Evolutionary conservation across 164 flowering plant genomes (phyloP).

Genomic region (Cinnamomum chago): DNA sequence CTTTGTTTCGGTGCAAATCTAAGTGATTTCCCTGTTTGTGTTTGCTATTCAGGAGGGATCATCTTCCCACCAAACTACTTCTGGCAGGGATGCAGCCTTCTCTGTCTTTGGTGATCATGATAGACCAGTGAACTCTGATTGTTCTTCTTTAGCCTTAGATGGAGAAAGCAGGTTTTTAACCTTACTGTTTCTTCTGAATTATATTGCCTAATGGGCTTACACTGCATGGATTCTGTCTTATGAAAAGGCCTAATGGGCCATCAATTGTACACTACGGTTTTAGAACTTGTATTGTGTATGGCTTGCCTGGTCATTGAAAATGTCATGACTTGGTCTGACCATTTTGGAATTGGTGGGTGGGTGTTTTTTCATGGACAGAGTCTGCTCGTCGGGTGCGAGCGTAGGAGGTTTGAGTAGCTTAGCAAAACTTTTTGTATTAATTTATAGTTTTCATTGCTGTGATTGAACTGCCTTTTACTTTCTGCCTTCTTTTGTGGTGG

Average conservation of each 20-base stretch:
- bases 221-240: neutral
- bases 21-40: neutral
- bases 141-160: slow-evolving; percentile 20
- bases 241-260: neutral
- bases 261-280: neutral
- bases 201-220: neutral
- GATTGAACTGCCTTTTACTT: neutral
- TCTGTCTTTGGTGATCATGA: slow-evolving; percentile 40
- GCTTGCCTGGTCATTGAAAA: neutral
- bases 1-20: neutral
- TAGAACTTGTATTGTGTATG: neutral
- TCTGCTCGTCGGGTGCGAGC: neutral
- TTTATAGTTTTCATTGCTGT: neutral
- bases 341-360: neutral
- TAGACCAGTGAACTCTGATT: slow-evolving; percentile 29
- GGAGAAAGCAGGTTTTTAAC: slow-evolving; percentile 44
- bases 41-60: slow-evolving; percentile 43
- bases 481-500: neutral
- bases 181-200: neutral
- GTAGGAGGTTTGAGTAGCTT: neutral
- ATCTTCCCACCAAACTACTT: slow-evolving; percentile 31
- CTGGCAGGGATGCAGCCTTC: slow-evolving; percentile 22
- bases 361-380: neutral
- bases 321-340: neutral
- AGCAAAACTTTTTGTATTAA: neutral